Base-by-base conservation (phyloP, 805 yeast genomes). In the Zygosaccharomyces bisporus region DNA sequence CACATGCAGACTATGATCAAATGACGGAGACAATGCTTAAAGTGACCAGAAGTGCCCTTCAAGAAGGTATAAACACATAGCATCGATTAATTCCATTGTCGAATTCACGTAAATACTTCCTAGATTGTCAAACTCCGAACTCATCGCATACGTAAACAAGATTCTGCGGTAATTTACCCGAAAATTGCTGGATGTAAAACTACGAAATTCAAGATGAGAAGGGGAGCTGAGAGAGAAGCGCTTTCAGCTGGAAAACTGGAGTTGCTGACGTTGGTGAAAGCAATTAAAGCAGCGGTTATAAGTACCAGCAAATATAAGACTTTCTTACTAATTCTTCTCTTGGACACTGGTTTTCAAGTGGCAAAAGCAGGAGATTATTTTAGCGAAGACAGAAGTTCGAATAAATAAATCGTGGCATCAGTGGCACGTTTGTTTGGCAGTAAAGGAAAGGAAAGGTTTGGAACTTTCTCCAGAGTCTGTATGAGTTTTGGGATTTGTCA, bases 1-100 rank as follows among this genome's bases (percentile, higher is more conserved):
- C 81, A 0, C 63, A 61, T 7, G 54, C 60, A 41, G 72, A 68
- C 10, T 67, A 63, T 33, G 68, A 67, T 12, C 51, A 51, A 1
- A 69, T 69, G 70, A 61, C 58, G 6, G 54, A 51, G 13, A 10
- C 61, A 12, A 60, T 64, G 57, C 43, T 50, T 4, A 53, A 57
- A 24, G 58, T 71, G 6, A 31, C 57, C 14, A 50, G 45, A 1
- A 51, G 52, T 14, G 66, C 66, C 0, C 24, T 47, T 8, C 47
- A 49, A 12, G 61, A 61, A 25, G 53, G 54, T 2, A 44, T 63
- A 5, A 25, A 34, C 7, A 19, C 44, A 3, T 35, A 33, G 13
- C 34, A 29, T 12, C 25, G 9, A 21, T 9, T 21, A 6, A 25
- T 27, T 13, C 14, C 16, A 16, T 37, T 16, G 12, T 14, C n/a